Base-by-base conservation (phyloP, 2,329 filamentous ascomycete species). In the Graphiopsis chlorocephala region DNA sequence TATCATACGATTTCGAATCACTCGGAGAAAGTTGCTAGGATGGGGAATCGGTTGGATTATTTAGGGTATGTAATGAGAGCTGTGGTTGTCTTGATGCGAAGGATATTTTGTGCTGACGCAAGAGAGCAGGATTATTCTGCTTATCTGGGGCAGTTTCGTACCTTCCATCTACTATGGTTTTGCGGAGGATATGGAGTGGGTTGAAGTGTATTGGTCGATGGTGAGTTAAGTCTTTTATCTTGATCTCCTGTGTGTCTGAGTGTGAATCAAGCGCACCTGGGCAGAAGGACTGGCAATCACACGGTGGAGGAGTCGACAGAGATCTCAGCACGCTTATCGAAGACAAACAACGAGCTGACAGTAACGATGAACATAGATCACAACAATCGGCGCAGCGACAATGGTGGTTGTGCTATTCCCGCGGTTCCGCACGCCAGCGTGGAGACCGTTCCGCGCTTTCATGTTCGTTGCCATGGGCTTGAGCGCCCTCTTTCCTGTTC, bases 31-130 rank as follows among this genome's bases (percentile, higher is more conserved):
- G 91, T 97, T 15, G 88, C 90, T 2, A 88, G 86, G 67, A 91
- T 92, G 82, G 93, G 93, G 12, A 98, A 98, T 76, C 92, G 96
- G 77, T 81, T 98, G 64, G 95, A 99, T 76, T 98, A 99, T 76
- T 86, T 94, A 5, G 95, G 95, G 7, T 99, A 45, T n/a, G 38
- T 15, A 45, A n/a, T n/a, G n/a, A n/a, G 98, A 71, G 91, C 98
- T 29, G 86, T 89, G 57, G 81, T 98, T 70, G 98, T 97, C 66
- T 91, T 2, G 47, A 29, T 93, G 69, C 95, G 95, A 6, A 6
- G 94, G 90, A 75, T 97, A 12, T 45, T 14, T 5, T 55, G n/a
- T 55, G 48, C 61, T 63, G 35, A 63, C 50, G n/a, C 17, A 5
- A 11, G 29, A 11, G 33, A 14, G 8, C n/a, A 62, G 60, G 2